Evolutionary conservation across 345 rosid species (phyloP).

Genomic region (Gynandropsis gynandra): DNA sequence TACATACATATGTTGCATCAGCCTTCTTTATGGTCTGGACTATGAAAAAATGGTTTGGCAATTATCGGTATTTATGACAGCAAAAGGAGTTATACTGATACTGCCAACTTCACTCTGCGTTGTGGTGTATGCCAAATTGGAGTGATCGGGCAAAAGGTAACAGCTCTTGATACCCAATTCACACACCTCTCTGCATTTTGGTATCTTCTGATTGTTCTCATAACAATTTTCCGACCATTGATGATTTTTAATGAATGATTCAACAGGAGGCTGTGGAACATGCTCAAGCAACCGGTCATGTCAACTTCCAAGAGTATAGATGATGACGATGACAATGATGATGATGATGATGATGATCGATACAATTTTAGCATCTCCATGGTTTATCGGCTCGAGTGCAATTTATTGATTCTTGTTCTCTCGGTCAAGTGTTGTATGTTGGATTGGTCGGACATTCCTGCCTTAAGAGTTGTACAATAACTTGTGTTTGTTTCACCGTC

Average conservation of each 20-base stretch:
- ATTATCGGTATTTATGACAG: constrained; percentile 29
- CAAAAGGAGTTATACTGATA: constrained; percentile 76
- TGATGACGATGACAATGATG: constrained; percentile 34
- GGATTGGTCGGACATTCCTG: too few species aligned
- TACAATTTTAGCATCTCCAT: too few species aligned
- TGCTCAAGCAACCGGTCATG: constrained; percentile 94
- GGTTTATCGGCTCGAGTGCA: too few species aligned
- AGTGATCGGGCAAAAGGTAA: constrained; percentile 81
- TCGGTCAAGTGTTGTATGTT: too few species aligned
- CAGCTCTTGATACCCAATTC: background rate
- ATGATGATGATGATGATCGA: constrained; percentile 28
- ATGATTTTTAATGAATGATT: background rate
- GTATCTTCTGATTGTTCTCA: background rate
- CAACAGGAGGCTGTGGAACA: constrained; percentile 86
- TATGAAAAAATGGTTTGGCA: background rate
- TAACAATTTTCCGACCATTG: background rate
- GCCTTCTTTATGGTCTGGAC: background rate
- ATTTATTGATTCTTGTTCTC: too few species aligned
- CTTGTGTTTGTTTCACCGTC: too few species aligned
- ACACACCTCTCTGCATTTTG: background rate
- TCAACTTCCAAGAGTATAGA: constrained; percentile 77
- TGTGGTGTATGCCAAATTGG: constrained; percentile 97
- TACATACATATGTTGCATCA: too few species aligned
- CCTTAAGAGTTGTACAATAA: too few species aligned
- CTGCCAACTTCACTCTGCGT: constrained; percentile 75